These are phyloP conservation scores for Phytophthora idaei DNA, from an alignment of 352 stramenopile species.

Conservation along the genomic window DNA sequence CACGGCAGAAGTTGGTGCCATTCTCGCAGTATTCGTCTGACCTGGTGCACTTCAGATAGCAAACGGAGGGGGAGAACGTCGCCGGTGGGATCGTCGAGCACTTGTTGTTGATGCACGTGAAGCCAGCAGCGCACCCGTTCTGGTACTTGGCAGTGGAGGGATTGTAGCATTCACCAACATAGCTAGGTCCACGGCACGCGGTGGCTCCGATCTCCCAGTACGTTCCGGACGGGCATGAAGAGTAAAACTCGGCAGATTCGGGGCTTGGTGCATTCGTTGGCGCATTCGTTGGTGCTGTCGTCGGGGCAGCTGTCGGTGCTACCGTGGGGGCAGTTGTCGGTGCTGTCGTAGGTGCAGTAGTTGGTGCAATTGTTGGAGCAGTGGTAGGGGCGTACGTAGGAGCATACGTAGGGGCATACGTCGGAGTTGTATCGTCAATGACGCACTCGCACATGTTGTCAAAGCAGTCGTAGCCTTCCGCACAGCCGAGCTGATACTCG, in stretches of 20 bases:
- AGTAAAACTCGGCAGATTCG: conserved; percentile 13
- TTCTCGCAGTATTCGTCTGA: conserved; percentile 41
- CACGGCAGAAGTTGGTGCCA: conserved; percentile 29
- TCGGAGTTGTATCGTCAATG: conserved; percentile 24
- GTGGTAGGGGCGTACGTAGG: neutral
- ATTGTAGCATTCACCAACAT: conserved; percentile 40
- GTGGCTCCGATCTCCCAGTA: conserved; percentile 32
- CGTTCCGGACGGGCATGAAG: conserved; percentile 22
- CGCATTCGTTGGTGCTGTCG: neutral
- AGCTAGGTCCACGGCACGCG: conserved; percentile 26
- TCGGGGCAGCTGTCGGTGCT: neutral
- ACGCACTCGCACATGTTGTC: conserved; percentile 36
- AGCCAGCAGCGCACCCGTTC: conserved; percentile 36
- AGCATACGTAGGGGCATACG: neutral
- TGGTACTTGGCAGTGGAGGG: conserved; percentile 32
- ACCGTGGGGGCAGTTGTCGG: neutral
- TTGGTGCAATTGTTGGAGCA: neutral
- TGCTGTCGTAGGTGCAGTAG: neutral
- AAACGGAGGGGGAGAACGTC: conserved; percentile 24
- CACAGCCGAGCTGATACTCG: conserved; percentile 29
- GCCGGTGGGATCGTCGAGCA: conserved; percentile 28
- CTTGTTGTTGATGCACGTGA: conserved; percentile 41
- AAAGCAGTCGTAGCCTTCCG: conserved; percentile 33
- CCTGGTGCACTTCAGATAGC: conserved; percentile 31
- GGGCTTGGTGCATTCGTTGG: neutral